Conservation (phyloP, 306 rosid species). For the Prunus dulcis region DNA sequence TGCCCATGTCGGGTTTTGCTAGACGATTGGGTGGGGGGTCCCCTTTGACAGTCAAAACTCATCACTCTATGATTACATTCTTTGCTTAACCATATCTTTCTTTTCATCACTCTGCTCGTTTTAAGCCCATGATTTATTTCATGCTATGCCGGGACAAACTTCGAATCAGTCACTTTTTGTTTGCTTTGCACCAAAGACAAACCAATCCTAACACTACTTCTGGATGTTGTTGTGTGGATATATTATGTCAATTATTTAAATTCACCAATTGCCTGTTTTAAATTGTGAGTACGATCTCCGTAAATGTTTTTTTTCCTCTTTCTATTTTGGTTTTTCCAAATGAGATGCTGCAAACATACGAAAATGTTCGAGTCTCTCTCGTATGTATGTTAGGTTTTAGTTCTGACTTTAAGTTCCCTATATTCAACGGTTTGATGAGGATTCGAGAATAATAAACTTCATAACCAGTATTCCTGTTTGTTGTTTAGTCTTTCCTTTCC, state of each 20-base stretch:
- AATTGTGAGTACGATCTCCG: too few species aligned
- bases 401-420: too few species aligned
- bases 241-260: not conserved
- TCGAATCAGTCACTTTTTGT: not conserved
- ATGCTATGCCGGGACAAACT: not conserved
- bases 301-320: too few species aligned
- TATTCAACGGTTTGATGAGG: too few species aligned
- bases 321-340: too few species aligned
- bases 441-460: too few species aligned
- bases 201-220: not conserved
- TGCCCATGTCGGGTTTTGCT: conserved; percentile 25
- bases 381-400: too few species aligned
- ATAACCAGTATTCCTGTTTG: too few species aligned
- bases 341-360: too few species aligned
- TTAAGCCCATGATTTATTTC: conserved; percentile 1
- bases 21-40: not conserved
- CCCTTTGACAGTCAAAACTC: not conserved
- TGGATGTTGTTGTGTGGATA: not conserved
- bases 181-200: conserved; percentile 2
- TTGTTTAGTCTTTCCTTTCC: too few species aligned
- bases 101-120: not conserved
- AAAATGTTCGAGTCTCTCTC: too few species aligned
- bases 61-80: conserved; percentile 8
- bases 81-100: conserved; percentile 14
- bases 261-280: not conserved